These are phyloP conservation scores for Kluyveromyces aestuarii DNA, from an alignment of 805 yeast genomes.

Conservation along the genomic window DNA sequence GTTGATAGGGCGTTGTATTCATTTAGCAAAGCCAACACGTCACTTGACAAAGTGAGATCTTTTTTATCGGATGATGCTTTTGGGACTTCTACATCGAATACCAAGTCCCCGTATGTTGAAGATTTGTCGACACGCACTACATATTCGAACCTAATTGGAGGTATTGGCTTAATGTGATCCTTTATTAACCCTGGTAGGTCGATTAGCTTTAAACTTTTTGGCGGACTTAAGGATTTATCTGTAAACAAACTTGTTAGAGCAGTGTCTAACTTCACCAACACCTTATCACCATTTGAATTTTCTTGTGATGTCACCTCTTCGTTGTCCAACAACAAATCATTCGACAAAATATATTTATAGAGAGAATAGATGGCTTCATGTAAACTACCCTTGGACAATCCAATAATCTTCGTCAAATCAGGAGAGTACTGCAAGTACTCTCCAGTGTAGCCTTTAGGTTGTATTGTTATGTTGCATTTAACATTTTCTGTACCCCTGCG, in stretches of 20 bases:
- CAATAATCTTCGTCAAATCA: slow-evolving; percentile 60
- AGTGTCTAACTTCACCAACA: slow-evolving; percentile 43
- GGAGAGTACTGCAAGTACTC: slow-evolving; percentile 51
- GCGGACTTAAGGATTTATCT: slow-evolving; percentile 4
- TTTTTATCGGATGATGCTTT: slow-evolving; percentile 28
- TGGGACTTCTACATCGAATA: slow-evolving; percentile 65
- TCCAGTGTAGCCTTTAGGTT: slow-evolving; percentile 69
- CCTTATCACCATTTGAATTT: slow-evolving; percentile 38
- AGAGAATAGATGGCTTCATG: slow-evolving; percentile 73
- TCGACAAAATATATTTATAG: slow-evolving; percentile 72
- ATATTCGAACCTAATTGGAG: slow-evolving; percentile 72
- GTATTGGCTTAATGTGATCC: slow-evolving; percentile 60
- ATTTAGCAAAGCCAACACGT: slow-evolving; percentile 21
- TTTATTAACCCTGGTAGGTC: slow-evolving; percentile 36
- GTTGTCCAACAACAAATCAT: slow-evolving; percentile 38
- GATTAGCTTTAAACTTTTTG: slow-evolving; percentile 34
- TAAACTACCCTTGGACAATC: slow-evolving; percentile 70
- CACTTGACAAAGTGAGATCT: slow-evolving; percentile 21
- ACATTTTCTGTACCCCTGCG: slow-evolving; percentile 65
- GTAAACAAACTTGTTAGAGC: slow-evolving; percentile 35
- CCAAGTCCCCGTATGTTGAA: slow-evolving; percentile 70
- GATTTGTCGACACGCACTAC: slow-evolving; percentile 68
- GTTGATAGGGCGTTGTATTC: slow-evolving; percentile 24
- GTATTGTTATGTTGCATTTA: slow-evolving; percentile 63
- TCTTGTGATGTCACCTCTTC: slow-evolving; percentile 7